A percentile compares a stretch with the other conserved stretches of the same genome.
Conservation (phyloP, 208 protist species). For the Wallacemonas collosoma region DNA sequence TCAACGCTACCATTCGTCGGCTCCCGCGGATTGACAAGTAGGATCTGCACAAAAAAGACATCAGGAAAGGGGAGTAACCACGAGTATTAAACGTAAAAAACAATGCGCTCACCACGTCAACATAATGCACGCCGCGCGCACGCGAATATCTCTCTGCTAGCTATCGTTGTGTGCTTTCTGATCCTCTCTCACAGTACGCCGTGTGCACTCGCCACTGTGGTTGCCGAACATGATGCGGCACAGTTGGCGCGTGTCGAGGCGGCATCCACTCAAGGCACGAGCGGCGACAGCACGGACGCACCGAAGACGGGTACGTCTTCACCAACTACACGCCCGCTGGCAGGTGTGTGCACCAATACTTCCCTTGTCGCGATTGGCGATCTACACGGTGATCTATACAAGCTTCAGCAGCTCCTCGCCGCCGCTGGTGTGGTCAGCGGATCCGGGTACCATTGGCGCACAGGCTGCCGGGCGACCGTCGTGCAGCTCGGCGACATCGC, state of each 20-base stretch:
- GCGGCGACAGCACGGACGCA: too few species aligned
- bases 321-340: slow-evolving; percentile 1
- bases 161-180: background rate
- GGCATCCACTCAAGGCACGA: too few species aligned
- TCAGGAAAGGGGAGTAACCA: too few species aligned
- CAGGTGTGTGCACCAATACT: background rate
- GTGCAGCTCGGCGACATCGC: slow-evolving; percentile 78
- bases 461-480: slow-evolving; percentile 38
- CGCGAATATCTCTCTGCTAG: too few species aligned
- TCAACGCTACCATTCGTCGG: too few species aligned
- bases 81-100: too few species aligned
- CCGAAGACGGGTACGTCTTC: background rate
- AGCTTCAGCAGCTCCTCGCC: slow-evolving; percentile 35
- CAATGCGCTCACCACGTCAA: too few species aligned
- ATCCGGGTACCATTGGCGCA: slow-evolving; percentile 32
- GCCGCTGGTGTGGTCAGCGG: slow-evolving; percentile 41
- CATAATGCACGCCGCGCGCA: too few species aligned
- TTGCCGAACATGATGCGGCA: background rate
- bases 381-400: slow-evolving; percentile 56
- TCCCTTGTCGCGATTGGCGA: slow-evolving; percentile 65
- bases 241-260: background rate
- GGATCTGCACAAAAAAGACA: too few species aligned
- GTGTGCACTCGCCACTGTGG: background rate
- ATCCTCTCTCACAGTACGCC: background rate
- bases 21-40: too few species aligned